Evolutionary conservation across 176 grass and related monocot genomes (phyloP).

Genomic region (Carex cristatella): DNA sequence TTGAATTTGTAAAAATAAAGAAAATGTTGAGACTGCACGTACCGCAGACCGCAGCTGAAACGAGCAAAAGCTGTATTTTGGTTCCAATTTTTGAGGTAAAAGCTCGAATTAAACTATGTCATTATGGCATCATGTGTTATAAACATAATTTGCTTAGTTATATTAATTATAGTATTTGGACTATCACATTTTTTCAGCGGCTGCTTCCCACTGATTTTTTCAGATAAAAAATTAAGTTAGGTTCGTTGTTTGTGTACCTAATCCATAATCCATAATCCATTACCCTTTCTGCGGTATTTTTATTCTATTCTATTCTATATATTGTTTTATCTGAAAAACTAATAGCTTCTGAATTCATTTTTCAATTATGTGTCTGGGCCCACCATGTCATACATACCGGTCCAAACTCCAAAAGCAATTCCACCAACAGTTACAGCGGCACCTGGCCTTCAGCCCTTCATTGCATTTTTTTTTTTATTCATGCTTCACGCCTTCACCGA

Average conservation of each 20-base stretch:
- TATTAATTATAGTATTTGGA: not conserved
- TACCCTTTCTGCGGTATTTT: not conserved
- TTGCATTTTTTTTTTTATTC: not conserved
- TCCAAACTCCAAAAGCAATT: not conserved
- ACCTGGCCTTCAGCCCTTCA: not conserved
- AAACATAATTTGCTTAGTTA: not conserved
- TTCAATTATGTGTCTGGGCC: not conserved
- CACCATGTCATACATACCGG: not conserved
- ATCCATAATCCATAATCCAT: slow-evolving; percentile 29
- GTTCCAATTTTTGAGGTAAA: not conserved
- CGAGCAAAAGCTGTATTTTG: not conserved
- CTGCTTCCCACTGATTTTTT: not conserved
- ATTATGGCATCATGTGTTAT: not conserved
- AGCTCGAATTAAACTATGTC: not conserved
- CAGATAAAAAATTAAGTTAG: not conserved
- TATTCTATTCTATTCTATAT: not conserved
- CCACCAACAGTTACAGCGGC: not conserved
- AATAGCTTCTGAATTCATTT: too few species aligned
- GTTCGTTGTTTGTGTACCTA: slow-evolving; percentile 11
- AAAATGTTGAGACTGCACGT: not conserved
- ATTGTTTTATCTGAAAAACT: not conserved
- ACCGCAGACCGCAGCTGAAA: not conserved
- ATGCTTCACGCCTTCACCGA: too few species aligned
- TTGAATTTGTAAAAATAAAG: too few species aligned
- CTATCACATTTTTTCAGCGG: not conserved